Percentiles rank a stretch among this genome's conserved stretches.
phyloP scores from a whole-genome alignment of 169 alveolate genomes.

The Perkinsus marinus region DNA sequence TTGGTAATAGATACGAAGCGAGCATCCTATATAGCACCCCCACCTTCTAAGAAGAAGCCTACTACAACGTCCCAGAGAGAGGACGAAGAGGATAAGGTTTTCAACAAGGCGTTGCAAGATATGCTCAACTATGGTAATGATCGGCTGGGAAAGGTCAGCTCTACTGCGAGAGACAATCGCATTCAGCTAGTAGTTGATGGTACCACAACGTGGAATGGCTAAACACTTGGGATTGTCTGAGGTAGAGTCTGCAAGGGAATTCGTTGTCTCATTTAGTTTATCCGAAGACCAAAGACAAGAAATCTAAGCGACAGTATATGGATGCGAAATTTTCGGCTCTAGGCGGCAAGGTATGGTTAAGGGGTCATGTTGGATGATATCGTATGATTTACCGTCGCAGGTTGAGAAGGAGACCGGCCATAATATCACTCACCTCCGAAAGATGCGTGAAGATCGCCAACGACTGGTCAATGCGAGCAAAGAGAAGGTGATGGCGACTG shows the following conservation, averaged over 20 bases:
- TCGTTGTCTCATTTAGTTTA: neutral
- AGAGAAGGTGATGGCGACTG: neutral
- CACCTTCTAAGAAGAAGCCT: neutral
- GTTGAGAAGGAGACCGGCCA: neutral
- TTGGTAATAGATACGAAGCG: neutral
- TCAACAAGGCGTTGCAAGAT: neutral
- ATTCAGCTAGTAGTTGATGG: too few relatives aligned
- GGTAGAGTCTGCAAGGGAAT: neutral
- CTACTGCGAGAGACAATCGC: too few relatives aligned
- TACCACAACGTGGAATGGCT: too few relatives aligned
- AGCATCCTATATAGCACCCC: neutral
- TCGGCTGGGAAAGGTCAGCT: neutral
- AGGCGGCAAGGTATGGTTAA: neutral
- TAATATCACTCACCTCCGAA: neutral
- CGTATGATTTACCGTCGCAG: neutral
- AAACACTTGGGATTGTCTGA: too few relatives aligned
- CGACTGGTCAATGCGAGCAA: neutral
- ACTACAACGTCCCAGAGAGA: neutral
- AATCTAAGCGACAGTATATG: neutral
- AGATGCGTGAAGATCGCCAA: neutral
- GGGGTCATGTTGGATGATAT: neutral
- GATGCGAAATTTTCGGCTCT: neutral
- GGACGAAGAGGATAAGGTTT: neutral
- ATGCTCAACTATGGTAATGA: neutral
- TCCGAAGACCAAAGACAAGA: neutral